Evolutionary conservation across 2,329 filamentous ascomycete species (phyloP).

Genomic region (Xylaria sp.): DNA sequence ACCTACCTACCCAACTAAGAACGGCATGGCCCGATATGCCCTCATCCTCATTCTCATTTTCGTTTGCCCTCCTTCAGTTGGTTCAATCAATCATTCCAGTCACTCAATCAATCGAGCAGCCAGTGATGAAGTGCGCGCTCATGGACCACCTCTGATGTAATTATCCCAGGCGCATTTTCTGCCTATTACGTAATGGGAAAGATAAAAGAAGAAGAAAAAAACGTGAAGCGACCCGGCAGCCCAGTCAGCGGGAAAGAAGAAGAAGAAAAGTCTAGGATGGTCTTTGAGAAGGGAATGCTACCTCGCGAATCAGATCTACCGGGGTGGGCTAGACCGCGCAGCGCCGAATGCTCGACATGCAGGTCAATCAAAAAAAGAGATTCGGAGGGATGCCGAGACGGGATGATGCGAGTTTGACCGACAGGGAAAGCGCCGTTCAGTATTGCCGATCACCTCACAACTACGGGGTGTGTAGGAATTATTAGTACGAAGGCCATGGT

Average conservation of each 20-base stretch:
- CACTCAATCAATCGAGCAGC: no score
- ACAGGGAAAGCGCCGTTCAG: not conserved
- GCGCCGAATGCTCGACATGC: not conserved
- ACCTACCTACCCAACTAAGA: no score
- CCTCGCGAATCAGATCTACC: not conserved
- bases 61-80: no score
- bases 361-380: constrained; percentile 9
- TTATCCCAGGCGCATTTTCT: not conserved
- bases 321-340: not conserved
- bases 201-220: no score
- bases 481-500: not conserved
- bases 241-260: no score
- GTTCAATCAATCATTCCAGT: no score
- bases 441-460: constrained; percentile 1
- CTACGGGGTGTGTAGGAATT: not conserved
- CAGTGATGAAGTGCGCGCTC: no score
- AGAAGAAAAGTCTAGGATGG: not conserved
- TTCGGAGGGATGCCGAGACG: constrained; percentile 18
- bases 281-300: not conserved
- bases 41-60: no score
- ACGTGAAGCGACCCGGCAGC: no score
- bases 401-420: constrained; percentile 3
- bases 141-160: no score
- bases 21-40: no score
- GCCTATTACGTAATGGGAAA: no score